Conservation (phyloP, 2,329 filamentous ascomycete species). For the Monilinia laxa region DNA sequence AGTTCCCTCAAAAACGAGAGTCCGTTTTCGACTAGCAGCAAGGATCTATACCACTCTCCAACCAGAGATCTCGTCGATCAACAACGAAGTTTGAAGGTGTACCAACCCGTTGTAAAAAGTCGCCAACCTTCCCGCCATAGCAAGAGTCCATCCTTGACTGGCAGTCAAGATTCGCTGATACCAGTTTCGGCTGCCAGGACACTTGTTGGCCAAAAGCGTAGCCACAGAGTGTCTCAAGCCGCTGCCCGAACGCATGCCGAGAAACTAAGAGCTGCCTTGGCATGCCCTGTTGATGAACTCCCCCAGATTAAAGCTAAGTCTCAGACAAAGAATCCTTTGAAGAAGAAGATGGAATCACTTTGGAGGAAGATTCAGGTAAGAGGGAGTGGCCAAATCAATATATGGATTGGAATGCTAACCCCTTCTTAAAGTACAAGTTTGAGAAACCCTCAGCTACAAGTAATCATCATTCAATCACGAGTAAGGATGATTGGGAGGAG, state of each 20-base stretch:
- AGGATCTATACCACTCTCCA: neutral
- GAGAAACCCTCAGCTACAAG: neutral
- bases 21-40: neutral
- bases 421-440: neutral
- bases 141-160: neutral
- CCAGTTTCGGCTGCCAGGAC: neutral
- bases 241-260: constrained; percentile 1
- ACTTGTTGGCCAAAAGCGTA: neutral
- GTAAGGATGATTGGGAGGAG: neutral
- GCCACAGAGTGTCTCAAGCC: neutral
- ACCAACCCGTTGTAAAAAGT: neutral
- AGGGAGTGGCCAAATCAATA: neutral
- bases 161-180: constrained; percentile 18
- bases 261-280: constrained; percentile 15
- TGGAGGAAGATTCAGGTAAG: constrained; percentile 4
- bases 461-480: neutral
- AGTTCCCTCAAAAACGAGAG: neutral
- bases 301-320: neutral
- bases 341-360: constrained; percentile 8
- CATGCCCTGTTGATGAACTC: constrained; percentile 10
- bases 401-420: neutral
- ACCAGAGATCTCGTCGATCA: constrained; percentile 1
- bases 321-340: neutral
- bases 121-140: neutral
- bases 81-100: neutral